Evolutionary conservation across 2,329 filamentous ascomycete genomes (phyloP).

Genomic region (Aspergillus fijiensis): DNA sequence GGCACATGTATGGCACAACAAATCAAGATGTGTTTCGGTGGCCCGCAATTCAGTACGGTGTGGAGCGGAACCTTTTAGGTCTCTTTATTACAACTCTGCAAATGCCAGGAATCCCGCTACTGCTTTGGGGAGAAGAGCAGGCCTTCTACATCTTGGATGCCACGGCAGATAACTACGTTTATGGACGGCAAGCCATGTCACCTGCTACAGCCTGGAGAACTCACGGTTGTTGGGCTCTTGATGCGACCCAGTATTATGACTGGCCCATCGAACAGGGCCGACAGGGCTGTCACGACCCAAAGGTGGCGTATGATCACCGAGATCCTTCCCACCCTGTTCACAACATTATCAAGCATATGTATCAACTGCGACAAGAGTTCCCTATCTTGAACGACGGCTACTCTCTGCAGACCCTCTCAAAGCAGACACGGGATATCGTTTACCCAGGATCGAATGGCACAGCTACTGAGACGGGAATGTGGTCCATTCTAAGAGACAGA

Average conservation of each 20-base stretch:
- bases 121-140: conserved; percentile 67
- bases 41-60: conserved; percentile 59
- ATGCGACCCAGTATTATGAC: conserved; percentile 57
- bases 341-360: conserved; percentile 63
- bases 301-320: conserved; percentile 60
- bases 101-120: conserved; percentile 60
- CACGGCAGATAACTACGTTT: conserved; percentile 64
- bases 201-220: conserved; percentile 62
- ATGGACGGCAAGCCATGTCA: conserved; percentile 63
- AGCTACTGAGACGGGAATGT: conserved; percentile 59
- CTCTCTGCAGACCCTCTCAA: conserved; percentile 56
- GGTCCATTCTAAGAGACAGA: conserved; percentile 57
- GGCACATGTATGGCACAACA: conserved; percentile 64
- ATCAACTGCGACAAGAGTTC: conserved; percentile 57
- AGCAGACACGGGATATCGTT: conserved; percentile 52
- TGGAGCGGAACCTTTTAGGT: conserved; percentile 57
- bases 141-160: conserved; percentile 64
- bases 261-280: conserved; percentile 57
- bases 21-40: conserved; percentile 68
- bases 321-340: conserved; percentile 62
- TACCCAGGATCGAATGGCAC: conserved; percentile 55
- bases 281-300: conserved; percentile 57
- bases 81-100: conserved; percentile 60
- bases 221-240: conserved; percentile 63
- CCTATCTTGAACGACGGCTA: conserved; percentile 62